Evolutionary conservation across 1,284 basidiomycete species (phyloP), one percentile per base, ranked within the genome.

Genomic region (Fistulinella staudtii): DNA sequence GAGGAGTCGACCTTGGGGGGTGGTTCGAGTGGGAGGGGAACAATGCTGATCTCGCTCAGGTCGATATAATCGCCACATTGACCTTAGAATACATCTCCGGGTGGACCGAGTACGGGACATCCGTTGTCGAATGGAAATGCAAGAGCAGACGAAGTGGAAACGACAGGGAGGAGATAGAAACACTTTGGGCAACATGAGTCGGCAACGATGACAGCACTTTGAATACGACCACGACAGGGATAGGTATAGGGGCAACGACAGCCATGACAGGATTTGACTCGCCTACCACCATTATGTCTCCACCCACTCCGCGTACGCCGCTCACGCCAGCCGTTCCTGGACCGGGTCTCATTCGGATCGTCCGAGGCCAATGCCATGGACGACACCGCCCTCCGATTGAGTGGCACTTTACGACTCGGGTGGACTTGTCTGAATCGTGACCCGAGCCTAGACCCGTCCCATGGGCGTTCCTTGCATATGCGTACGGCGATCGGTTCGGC

Each of bases 331-430:
- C 45, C 20, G 13, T 56, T 61, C 55, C 57, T 53, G 39, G 51
- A 51, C 11, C 47, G 39, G 17, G 49, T n/a, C n/a, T n/a, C 29
- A 58, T 14, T 46, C 56, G 35, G 54, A 57, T 41, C 73, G 69
- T 50, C 35, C 50, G 72, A 77, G 11, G 65, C 67, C 30, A 79
- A 70, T n/a, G 82, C 81, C 80, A 86, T 82, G 2, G 85, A 83
- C 4, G 84, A 87, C 7, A 84, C 60, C 9, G 80, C 77, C 49
- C 73, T 72, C n/a, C 82, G 76, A 56, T 82, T 82, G 23, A 89
- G 55, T 18, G 76, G 74, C 10, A 89, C 73, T 39, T 73, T 65
- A 43, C 83, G 70, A 57, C 82, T 82, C 10, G 29, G 24, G 13
- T 36, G n/a, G 58, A 59, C 18, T 46, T 56, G 18, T 83, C 83